Evolutionary conservation across 495 filamentous ascomycete genomes (phyloP).

Genomic region (Talaromyces liani): DNA sequence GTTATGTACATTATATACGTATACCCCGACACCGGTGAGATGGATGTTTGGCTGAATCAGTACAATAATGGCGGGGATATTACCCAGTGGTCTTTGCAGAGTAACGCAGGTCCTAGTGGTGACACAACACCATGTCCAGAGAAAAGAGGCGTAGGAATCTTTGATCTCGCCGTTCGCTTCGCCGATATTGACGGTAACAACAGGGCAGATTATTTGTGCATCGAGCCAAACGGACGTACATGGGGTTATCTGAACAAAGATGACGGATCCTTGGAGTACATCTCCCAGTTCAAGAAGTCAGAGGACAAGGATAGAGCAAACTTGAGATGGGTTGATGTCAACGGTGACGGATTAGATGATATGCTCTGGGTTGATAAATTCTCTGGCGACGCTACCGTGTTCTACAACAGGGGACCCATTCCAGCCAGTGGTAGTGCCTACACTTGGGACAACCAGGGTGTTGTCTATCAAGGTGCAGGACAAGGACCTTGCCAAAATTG

Average conservation of each 20-base stretch:
- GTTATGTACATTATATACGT: constrained; percentile 18
- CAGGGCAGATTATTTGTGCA: constrained; percentile 14
- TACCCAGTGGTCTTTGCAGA: background rate
- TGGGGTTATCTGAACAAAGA: constrained; percentile 2
- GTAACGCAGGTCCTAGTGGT: background rate
- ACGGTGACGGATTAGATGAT: constrained; percentile 19
- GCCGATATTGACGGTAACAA: background rate
- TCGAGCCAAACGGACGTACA: constrained; percentile 12
- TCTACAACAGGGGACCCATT: constrained; percentile 1
- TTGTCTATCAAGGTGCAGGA: background rate
- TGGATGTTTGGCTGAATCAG: constrained; percentile 18
- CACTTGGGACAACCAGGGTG: constrained; percentile 5
- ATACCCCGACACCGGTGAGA: constrained; percentile 11
- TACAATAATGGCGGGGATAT: constrained; percentile 7
- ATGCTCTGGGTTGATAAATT: constrained; percentile 21
- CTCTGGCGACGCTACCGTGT: constrained; percentile 5
- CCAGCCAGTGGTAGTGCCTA: background rate
- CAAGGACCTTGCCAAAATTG: background rate
- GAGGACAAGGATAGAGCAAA: constrained; percentile 14
- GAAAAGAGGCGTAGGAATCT: constrained; percentile 15
- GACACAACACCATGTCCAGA: constrained; percentile 12
- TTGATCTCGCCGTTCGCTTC: constrained; percentile 12
- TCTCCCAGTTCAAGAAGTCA: constrained; percentile 10
- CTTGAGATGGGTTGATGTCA: constrained; percentile 18
- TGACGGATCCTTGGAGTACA: background rate